Base-by-base conservation (phyloP, 2,329 filamentous ascomycete species). In the Monosporascus sp. region DNA sequence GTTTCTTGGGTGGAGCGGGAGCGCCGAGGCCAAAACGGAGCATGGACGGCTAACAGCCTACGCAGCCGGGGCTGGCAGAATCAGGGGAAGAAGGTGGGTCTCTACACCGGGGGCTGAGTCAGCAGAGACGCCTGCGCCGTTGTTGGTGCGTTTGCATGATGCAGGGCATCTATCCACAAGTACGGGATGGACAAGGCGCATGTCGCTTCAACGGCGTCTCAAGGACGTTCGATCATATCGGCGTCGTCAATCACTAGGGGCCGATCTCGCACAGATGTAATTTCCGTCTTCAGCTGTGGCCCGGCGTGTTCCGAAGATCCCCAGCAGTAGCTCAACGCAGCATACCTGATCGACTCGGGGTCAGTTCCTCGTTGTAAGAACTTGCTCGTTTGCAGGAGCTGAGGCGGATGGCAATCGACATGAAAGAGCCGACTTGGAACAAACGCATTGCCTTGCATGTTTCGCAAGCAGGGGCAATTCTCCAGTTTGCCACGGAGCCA, bases 311-410 rank as follows among this genome's bases (percentile, higher is more conserved):
- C 52, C 31, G 46, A 49, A 17, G 46, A 43, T 4, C 52, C 46
- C 52, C 52, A 54, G 24, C 52, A 54, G 39, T 54, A 54, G 39
- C 49, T 54, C 14, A 51, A 37, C 15, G 52, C 49, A 9, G 48
- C 48, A 47, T 53, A 53, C 17, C 22, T 37, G 3, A 22, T 20
- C 8, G 24, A 8, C 22, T 20, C 9, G 11, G 5, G 17, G 6
- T n/a, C n/a, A 14, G 11, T 11, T 39, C 22, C 31, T 43, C 9
- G 18, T 9, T 35, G 18, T 24, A 22, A n/a, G 9, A n/a, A 14
- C 35, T 35, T 22, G 17, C 2, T 20, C 14, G 52, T 48, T 25
- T 51, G 48, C 25, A 54, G 17, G 2, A 54, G 31, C 18, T 39
- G 39, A 37, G 38, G 37, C 3, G 48, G 37, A 17, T 48, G 18